Base-by-base conservation (phyloP, 305 asterid genomes). In the Fraxinus paxiana region DNA sequence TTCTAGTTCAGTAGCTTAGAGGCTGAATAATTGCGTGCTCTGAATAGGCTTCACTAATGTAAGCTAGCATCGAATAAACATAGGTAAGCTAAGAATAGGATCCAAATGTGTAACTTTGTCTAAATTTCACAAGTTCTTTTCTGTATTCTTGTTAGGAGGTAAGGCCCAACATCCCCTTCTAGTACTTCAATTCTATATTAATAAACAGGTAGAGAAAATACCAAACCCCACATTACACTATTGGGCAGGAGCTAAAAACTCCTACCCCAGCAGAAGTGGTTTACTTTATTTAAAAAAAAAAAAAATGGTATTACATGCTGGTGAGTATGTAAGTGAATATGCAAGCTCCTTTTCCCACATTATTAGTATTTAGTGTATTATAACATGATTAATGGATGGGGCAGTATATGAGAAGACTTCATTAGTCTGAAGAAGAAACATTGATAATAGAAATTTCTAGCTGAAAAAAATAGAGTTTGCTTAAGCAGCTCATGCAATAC, bases 401-500 rank as follows among this genome's bases (percentile, higher is more conserved):
- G 38, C 1, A 22, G 31, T 9, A 10, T 41, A 74, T 41, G 56
- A 20, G 77, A 31, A 73, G 17, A 74, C 77, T 41, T 26, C 77
- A 74, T 22, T 74, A 46, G 78, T 74, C 37, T 5, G 9, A 6
- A 20, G 5, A 63, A 63, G n/a, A 63, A 73, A 73, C 10, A 4
- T 43, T 12, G 17, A 54, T 26, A 5, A 1, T 46, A 72, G 9
- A 12, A 9, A 30, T 63, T 18, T 33, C 5, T 31, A 9, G 18
- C 2, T 73, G 28, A 79, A 73, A 63, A 61, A 24, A 26, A 8
- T 9, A 75, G 81, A 61, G 71, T 82, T 76, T 37, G 81, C 80
- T 63, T 48, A 70, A 48, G 7, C 17, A 77, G 61, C 2, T 22
- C 10, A 8, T 67, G 74, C 59, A 41, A 76, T 90, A 95, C 99